phyloP scores from a whole-genome alignment of 2,329 filamentous ascomycete species.

The Lithohypha guttulata region DNA sequence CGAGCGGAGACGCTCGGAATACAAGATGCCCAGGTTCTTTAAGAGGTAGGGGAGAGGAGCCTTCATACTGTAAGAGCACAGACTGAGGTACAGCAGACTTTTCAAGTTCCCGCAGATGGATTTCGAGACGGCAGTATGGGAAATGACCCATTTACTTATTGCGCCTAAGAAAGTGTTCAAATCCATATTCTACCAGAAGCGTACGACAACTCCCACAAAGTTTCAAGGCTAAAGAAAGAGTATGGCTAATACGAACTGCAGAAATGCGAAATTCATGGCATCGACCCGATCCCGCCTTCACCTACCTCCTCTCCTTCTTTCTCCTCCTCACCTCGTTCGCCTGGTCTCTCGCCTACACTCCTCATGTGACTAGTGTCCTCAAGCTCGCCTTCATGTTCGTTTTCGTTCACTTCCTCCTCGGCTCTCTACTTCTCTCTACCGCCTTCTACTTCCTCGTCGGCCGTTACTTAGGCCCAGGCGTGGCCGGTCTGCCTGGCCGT shows the following conservation, averaged over 20 bases:
- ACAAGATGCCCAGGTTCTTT: constrained; percentile 57
- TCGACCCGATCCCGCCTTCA: constrained; percentile 58
- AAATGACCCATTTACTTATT: constrained; percentile 58
- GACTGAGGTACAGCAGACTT: constrained; percentile 32
- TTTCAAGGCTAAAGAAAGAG: constrained; percentile 8
- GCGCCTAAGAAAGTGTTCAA: constrained; percentile 61
- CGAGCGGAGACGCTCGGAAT: constrained; percentile 39
- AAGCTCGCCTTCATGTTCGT: constrained; percentile 40
- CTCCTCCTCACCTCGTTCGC: constrained; percentile 44
- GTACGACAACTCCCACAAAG: constrained; percentile 31
- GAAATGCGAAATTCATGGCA: constrained; percentile 63
- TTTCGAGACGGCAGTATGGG: constrained; percentile 64
- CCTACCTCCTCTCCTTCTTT: constrained; percentile 59
- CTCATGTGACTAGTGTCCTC: constrained; percentile 36
- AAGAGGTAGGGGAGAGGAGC: constrained; percentile 38
- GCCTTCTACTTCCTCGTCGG: constrained; percentile 56
- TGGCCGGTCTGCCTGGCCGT: constrained; percentile 36
- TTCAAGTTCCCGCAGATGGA: constrained; percentile 67
- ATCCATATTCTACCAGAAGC: constrained; percentile 55
- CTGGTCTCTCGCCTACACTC: constrained; percentile 48
- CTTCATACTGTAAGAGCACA: constrained; percentile 6
- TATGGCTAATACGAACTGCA: constrained; percentile 22
- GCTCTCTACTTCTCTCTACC: constrained; percentile 49
- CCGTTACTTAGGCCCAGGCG: constrained; percentile 47
- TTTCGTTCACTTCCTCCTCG: constrained; percentile 50